phyloP scores from a whole-genome alignment of 1,284 basidiomycete species.

The Neolentinus lepideus region DNA sequence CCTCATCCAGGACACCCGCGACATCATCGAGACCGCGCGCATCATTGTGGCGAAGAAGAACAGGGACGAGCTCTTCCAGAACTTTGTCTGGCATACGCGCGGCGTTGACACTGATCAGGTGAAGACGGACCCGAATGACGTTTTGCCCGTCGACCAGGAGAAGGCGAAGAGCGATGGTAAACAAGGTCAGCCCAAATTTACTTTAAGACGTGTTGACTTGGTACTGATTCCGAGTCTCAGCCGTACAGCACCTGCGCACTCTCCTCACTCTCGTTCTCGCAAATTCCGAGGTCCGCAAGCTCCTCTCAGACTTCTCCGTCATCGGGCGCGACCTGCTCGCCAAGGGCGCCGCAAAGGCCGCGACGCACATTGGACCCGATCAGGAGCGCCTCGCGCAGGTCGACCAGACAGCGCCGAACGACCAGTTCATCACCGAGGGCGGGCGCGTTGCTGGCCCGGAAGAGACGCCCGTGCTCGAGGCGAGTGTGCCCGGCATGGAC shows the following conservation, averaged over 20 bases:
- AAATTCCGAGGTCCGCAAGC: constrained; percentile 89
- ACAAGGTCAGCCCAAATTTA: constrained; percentile 33
- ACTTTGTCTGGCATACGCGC: constrained; percentile 75
- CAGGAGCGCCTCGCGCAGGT: constrained; percentile 58
- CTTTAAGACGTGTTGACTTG: background rate
- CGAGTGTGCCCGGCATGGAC: constrained; percentile 18
- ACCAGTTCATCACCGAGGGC: constrained; percentile 49
- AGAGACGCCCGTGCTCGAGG: constrained; percentile 7
- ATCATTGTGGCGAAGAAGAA: constrained; percentile 79
- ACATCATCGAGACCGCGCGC: constrained; percentile 67
- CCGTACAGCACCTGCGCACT: constrained; percentile 80
- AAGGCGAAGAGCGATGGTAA: constrained; percentile 56
- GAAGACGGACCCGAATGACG: constrained; percentile 36
- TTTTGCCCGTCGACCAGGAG: constrained; percentile 44
- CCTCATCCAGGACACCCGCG: constrained; percentile 68
- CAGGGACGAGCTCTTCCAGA: constrained; percentile 83
- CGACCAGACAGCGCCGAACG: constrained; percentile 63
- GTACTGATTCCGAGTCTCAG: constrained; percentile 26
- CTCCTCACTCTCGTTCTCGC: constrained; percentile 79
- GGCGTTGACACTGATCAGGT: constrained; percentile 39
- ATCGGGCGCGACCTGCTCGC: constrained; percentile 87
- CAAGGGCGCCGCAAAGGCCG: constrained; percentile 68
- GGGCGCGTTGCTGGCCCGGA: constrained; percentile 32
- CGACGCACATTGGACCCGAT: constrained; percentile 64
- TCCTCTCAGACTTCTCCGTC: constrained; percentile 74